Conservation (phyloP, 176 grass and related monocot species). For the Dendrocalamus sinicus region DNA sequence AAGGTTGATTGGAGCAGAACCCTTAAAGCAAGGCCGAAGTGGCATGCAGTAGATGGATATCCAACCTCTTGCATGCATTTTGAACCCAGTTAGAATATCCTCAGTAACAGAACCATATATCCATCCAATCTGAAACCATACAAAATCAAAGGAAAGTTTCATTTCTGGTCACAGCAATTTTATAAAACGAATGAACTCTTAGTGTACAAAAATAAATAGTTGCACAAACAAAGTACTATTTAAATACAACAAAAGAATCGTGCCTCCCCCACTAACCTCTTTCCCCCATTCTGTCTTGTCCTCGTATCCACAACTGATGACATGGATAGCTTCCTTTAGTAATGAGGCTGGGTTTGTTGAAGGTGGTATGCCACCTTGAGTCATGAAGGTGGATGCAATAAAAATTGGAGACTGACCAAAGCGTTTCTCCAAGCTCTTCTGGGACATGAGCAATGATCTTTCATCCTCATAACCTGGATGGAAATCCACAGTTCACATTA, state of each 20-base stretch:
- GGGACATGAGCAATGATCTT: slow-evolving; percentile 93
- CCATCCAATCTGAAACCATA: slow-evolving; percentile 85
- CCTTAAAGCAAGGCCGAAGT: slow-evolving; percentile 72
- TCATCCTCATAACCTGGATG: slow-evolving; percentile 89
- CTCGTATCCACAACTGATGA: slow-evolving; percentile 89
- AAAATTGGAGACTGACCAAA: slow-evolving; percentile 89
- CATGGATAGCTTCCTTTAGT: slow-evolving; percentile 88
- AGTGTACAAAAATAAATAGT: background rate
- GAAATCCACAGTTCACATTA: slow-evolving; percentile 43
- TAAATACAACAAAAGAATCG: slow-evolving; percentile 2
- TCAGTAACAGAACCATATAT: slow-evolving; percentile 88
- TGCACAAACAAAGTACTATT: slow-evolving; percentile 33
- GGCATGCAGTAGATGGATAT: slow-evolving; percentile 93
- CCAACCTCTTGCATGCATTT: slow-evolving; percentile 91
- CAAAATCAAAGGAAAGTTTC: background rate
- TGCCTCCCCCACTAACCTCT: slow-evolving; percentile 58
- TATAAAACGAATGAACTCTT: background rate
- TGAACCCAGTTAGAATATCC: slow-evolving; percentile 89
- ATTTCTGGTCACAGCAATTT: slow-evolving; percentile 6
- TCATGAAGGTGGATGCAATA: slow-evolving; percentile 95
- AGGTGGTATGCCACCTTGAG: slow-evolving; percentile 86
- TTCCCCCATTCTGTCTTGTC: slow-evolving; percentile 96
- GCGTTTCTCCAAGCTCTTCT: slow-evolving; percentile 93
- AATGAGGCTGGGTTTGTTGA: slow-evolving; percentile 76
- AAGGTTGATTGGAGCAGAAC: slow-evolving; percentile 87